Percentiles rank a stretch among this genome's conserved stretches.
These are phyloP conservation scores for Magnolia officinalis DNA, from an alignment of 164 flowering plant species.

Conservation along the genomic window DNA sequence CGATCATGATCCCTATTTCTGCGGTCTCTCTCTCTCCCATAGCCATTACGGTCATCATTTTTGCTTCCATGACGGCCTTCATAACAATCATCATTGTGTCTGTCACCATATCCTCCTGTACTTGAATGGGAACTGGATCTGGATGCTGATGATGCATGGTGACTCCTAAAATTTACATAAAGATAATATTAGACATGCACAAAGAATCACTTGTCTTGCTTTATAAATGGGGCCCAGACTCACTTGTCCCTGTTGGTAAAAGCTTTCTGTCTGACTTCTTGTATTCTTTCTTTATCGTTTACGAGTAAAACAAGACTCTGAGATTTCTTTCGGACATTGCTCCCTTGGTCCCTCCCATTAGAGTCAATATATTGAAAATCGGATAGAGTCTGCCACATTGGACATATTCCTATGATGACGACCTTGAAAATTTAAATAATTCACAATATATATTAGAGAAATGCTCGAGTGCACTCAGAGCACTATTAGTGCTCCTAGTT, in stretches of 20 bases:
- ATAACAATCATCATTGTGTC: slow-evolving; percentile 59
- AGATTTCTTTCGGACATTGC: slow-evolving; percentile 90
- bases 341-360: slow-evolving; percentile 94
- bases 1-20: slow-evolving; percentile 72
- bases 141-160: slow-evolving; percentile 51
- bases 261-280: slow-evolving; percentile 91
- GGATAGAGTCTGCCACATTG: slow-evolving; percentile 59
- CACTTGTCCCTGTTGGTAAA: slow-evolving; percentile 82
- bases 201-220: background rate
- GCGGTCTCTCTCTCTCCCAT: slow-evolving; percentile 67
- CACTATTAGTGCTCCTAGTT: too few relatives aligned
- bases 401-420: background rate
- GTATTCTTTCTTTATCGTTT: slow-evolving; percentile 86
- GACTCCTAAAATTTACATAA: slow-evolving; percentile 45
- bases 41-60: slow-evolving; percentile 55
- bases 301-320: slow-evolving; percentile 86
- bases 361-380: slow-evolving; percentile 96
- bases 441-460: background rate
- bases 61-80: slow-evolving; percentile 34
- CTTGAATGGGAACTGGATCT: slow-evolving; percentile 51
- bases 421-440: background rate
- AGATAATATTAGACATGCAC: background rate
- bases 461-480: background rate
- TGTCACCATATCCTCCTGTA: slow-evolving; percentile 61
- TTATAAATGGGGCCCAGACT: slow-evolving; percentile 26